These are phyloP conservation scores for Botrytis medusae DNA, from an alignment of 2,329 filamentous ascomycete species.

Conservation along the genomic window DNA sequence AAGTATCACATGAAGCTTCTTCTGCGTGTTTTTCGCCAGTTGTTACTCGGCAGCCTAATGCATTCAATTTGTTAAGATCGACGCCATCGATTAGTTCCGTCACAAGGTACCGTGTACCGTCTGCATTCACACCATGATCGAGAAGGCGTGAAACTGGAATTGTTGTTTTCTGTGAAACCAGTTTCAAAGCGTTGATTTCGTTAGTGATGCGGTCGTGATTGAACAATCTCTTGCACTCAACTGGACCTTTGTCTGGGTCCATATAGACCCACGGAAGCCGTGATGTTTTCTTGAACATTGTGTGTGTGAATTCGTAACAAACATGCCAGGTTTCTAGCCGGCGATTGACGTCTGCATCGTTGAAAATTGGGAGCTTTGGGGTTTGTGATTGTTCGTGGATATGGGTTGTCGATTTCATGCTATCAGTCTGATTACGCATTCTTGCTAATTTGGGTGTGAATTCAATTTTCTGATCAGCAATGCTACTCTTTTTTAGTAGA, in stretches of 20 bases:
- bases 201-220: slow-evolving; percentile 5
- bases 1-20: neutral
- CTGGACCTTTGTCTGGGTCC: neutral
- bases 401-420: no score
- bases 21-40: neutral
- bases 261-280: neutral
- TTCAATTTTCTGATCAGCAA: neutral
- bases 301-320: neutral
- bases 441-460: neutral
- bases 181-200: neutral
- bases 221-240: neutral
- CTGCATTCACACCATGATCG: neutral
- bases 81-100: neutral
- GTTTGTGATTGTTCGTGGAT: neutral
- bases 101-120: neutral
- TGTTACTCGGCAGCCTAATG: neutral
- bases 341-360: neutral
- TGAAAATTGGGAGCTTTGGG: neutral
- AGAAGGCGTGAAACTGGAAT: neutral
- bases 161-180: neutral
- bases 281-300: slow-evolving; percentile 1
- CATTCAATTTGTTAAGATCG: neutral
- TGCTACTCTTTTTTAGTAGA: neutral
- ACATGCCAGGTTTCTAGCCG: neutral
- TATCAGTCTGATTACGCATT: neutral